phyloP scores from a whole-genome alignment of 805 yeast genomes.

The Jamesozyma hellenica region DNA sequence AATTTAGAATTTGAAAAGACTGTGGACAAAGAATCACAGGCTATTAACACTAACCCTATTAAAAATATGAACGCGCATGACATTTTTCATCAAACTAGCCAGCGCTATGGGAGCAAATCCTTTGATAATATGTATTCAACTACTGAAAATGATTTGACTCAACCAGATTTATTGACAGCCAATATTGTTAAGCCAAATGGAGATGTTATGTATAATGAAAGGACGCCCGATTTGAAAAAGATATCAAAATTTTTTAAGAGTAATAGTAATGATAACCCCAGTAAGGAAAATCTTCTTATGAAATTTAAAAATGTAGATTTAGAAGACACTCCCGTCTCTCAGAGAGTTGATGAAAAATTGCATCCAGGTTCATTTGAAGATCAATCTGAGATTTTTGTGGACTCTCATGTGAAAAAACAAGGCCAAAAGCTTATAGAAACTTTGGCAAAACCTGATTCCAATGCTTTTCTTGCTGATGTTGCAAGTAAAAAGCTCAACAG shows the following conservation, averaged over 20 bases:
- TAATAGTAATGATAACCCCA: constrained; percentile 9
- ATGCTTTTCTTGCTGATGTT: no score
- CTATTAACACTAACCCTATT: constrained; percentile 2
- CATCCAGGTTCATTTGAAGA: no score
- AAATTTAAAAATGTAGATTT: constrained; percentile 7
- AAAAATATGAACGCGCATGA: constrained; percentile 4
- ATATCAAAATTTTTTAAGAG: constrained; percentile 18
- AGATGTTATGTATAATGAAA: constrained; percentile 8
- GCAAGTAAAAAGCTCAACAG: no score
- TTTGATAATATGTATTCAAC: not conserved
- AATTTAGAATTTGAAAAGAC: not conserved
- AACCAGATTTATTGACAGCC: not conserved
- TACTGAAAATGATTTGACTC: not conserved
- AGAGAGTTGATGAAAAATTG: no score
- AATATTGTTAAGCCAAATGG: not conserved
- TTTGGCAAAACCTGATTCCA: no score
- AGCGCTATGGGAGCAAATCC: no score
- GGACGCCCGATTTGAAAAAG: constrained; percentile 23
- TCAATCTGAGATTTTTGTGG: no score
- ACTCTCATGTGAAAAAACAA: no score
- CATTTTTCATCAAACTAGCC: not conserved
- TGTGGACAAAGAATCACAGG: not conserved
- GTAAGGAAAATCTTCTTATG: constrained; percentile 7
- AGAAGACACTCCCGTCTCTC: not conserved
- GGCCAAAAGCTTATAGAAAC: no score